These are phyloP conservation scores for Rickenella mellea DNA, from an alignment of 768 basidiomycete genomes.

Conservation along the genomic window DNA sequence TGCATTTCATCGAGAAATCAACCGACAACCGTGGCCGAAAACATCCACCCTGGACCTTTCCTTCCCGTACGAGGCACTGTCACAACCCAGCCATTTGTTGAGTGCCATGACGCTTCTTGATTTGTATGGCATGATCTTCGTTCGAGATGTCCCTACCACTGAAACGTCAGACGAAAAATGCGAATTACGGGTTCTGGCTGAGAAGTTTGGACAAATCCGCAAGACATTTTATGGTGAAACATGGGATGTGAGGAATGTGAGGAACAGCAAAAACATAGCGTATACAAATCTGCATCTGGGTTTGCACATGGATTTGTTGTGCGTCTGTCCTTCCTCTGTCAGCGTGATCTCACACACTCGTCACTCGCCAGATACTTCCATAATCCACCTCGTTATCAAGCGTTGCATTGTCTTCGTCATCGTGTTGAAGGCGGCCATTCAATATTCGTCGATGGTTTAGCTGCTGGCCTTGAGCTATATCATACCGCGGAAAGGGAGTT, in stretches of 20 bases:
- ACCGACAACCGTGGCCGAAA: conserved; percentile 35
- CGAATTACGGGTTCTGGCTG: conserved; percentile 57
- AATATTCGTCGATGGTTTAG: conserved; percentile 75
- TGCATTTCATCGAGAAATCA: conserved; percentile 36
- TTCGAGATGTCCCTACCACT: conserved; percentile 57
- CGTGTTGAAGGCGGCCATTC: conserved; percentile 77
- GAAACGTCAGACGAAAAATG: conserved; percentile 53
- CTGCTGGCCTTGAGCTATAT: conserved; percentile 49
- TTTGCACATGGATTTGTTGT: conserved; percentile 89
- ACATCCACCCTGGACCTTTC: conserved; percentile 39
- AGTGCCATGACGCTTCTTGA: conserved; percentile 59
- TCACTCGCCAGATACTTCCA: conserved; percentile 65
- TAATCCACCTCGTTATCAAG: conserved; percentile 84
- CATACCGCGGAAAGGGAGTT: conserved; percentile 40
- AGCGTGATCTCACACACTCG: too few species aligned
- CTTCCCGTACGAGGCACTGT: conserved; percentile 44
- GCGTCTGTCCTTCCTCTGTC: conserved; percentile 22
- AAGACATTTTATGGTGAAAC: conserved; percentile 83
- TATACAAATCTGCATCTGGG: conserved; percentile 88
- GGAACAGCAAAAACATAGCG: conserved; percentile 80
- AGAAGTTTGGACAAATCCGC: conserved; percentile 65
- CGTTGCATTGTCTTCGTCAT: conserved; percentile 85
- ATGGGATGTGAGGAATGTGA: conserved; percentile 80
- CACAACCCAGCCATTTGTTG: conserved; percentile 35
- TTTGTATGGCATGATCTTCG: conserved; percentile 64